Evolutionary conservation across 106 monocot species (phyloP), one percentile per base, ranked within the genome.

Genomic region (Acorus gramineus): DNA sequence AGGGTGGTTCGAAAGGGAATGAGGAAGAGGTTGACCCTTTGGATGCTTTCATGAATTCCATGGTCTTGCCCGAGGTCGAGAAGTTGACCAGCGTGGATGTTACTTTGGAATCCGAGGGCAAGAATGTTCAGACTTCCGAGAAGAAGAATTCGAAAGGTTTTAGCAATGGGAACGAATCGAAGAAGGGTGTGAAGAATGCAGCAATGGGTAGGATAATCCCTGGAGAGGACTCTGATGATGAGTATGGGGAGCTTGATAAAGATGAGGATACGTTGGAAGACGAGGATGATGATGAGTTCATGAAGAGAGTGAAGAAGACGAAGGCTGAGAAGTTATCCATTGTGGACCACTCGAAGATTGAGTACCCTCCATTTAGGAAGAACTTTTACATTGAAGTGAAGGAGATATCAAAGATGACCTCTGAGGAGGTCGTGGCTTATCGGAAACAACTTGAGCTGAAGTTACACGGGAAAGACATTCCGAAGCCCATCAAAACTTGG

Each of bases 401-500:
- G 73, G 91, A 96, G 74, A 81, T 96, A 7, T 62, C 81, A 4
- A 91, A 64, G 74, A 91, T 96, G 87, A 70, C 81, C 50, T 2
- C 72, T 7, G 91, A 91, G 13, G 96, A 91, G 42, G 87, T 83
- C 53, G 67, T 55, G 8, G 70, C 74, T 8, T 87, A 83, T 53
- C 78, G 96, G 53, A 91, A 83, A 61, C 70, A 96, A 14, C 79
- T 91, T 47, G 96, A 96, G 54, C 60, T 96, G 73, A 96, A 96
- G 78, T 43, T 96, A 28, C 96, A 90, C 65, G 96, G 96, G 11
- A 96, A 96, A 63, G 96, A 96, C 68, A 84, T 91, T 63, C 91
- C 96, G 7, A 96, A 91, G 72, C 91, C 91, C 45, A 82, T 96
- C 1, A 96, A 88, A 70, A 91, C 90, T 55, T 96, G 95, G 95